These are phyloP conservation scores for Pythium chondricola DNA, from an alignment of 352 stramenopile genomes.

Conservation along the genomic window DNA sequence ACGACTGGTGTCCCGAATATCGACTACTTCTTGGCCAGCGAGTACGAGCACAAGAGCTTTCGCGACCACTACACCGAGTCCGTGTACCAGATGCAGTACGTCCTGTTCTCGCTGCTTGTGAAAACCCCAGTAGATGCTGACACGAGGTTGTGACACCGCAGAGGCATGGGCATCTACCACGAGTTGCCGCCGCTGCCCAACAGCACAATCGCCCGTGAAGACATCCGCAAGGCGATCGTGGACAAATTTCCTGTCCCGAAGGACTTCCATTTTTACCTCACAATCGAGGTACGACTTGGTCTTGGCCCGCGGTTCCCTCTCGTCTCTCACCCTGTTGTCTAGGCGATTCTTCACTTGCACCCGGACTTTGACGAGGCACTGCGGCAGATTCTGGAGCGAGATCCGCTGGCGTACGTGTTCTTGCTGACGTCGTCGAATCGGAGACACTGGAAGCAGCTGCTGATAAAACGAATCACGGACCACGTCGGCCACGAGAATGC, in stretches of 20 bases:
- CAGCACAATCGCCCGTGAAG: conserved; percentile 27
- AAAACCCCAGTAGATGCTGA: not conserved
- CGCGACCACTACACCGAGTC: conserved; percentile 54
- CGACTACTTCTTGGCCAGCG: conserved; percentile 63
- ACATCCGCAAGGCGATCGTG: conserved; percentile 40
- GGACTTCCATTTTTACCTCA: conserved; percentile 60
- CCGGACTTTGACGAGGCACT: conserved; percentile 62
- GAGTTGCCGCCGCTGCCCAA: conserved; percentile 31
- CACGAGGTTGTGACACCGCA: conserved; percentile 8
- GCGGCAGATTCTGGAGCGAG: conserved; percentile 31
- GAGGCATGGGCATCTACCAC: conserved; percentile 65
- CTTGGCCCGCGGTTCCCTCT: too few species aligned
- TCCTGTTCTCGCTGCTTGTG: not conserved
- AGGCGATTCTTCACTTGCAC: conserved; percentile 73
- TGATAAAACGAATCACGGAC: conserved; percentile 36
- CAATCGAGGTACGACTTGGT: conserved; percentile 42
- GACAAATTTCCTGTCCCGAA: conserved; percentile 48
- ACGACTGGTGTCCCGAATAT: conserved; percentile 60
- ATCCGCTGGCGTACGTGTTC: conserved; percentile 53
- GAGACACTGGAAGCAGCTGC: conserved; percentile 42
- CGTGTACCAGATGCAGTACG: conserved; percentile 56
- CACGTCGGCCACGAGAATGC: conserved; percentile 16
- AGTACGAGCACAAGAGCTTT: conserved; percentile 46
- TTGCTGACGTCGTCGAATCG: conserved; percentile 46
- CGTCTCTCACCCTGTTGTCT: not conserved